Evolutionary conservation across 768 basidiomycete genomes (phyloP).

Genomic region (Tephrocybe sp.): DNA sequence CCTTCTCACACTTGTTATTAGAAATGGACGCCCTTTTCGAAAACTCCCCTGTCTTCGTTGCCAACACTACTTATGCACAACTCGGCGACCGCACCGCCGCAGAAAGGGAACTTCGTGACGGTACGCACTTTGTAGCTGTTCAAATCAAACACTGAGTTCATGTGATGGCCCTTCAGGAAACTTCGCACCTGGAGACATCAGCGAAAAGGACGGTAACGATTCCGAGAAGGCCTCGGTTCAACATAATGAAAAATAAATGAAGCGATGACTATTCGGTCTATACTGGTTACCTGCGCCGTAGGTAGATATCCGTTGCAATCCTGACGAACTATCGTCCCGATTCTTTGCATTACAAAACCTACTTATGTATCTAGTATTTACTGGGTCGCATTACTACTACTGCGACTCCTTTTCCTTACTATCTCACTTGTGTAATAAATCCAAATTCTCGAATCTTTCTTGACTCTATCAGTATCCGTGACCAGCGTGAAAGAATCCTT

Average conservation of each 20-base stretch:
- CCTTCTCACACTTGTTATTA: constrained; percentile 11
- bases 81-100: constrained; percentile 34
- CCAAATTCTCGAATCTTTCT: too few relatives aligned
- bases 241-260: background rate
- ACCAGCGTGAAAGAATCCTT: too few relatives aligned
- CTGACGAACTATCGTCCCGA: background rate
- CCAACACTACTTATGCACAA: constrained; percentile 33
- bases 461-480: too few relatives aligned
- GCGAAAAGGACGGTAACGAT: constrained; percentile 5
- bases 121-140: constrained; percentile 17
- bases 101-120: constrained; percentile 39
- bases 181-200: constrained; percentile 24
- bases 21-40: constrained; percentile 46
- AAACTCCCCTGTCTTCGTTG: constrained; percentile 37
- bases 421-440: too few relatives aligned
- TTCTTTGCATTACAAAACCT: too few relatives aligned
- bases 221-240: constrained; percentile 3
- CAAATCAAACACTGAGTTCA: background rate
- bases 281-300: background rate
- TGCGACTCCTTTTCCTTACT: too few relatives aligned
- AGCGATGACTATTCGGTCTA: background rate
- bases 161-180: constrained; percentile 12
- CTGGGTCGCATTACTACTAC: background rate
- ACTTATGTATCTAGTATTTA: background rate
- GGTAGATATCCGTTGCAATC: background rate